Evolutionary conservation across 495 filamentous ascomycete genomes (phyloP).

Genomic region (Pseudomonodictys pantanalensis): DNA sequence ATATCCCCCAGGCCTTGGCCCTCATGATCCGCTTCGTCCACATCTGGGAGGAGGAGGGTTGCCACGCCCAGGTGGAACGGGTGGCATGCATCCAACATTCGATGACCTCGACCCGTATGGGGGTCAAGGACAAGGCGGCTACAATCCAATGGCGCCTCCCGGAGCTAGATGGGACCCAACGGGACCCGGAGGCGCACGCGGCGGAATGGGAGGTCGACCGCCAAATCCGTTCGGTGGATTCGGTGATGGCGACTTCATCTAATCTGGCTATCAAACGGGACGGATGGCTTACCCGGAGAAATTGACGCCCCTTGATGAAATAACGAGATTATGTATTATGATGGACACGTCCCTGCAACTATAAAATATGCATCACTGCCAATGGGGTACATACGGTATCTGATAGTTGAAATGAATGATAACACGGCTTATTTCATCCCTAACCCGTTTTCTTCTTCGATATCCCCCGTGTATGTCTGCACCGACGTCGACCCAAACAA

Average conservation of each 20-base stretch:
- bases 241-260: slow-evolving; percentile 68
- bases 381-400: no score
- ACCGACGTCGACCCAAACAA: no score
- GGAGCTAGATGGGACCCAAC: slow-evolving; percentile 77
- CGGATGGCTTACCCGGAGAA: neutral
- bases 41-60: slow-evolving; percentile 52
- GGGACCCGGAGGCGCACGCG: slow-evolving; percentile 64
- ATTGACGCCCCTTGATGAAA: no score
- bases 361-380: no score
- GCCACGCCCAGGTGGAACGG: slow-evolving; percentile 52
- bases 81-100: slow-evolving; percentile 90
- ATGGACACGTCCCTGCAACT: no score
- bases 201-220: slow-evolving; percentile 32
- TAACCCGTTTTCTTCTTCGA: no score
- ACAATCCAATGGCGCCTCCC: slow-evolving; percentile 56
- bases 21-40: slow-evolving; percentile 73
- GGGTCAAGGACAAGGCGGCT: slow-evolving; percentile 52
- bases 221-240: slow-evolving; percentile 64
- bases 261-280: slow-evolving; percentile 19
- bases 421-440: no score
- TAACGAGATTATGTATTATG: no score
- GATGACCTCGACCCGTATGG: slow-evolving; percentile 90
- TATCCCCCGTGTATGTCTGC: no score
- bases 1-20: slow-evolving; percentile 82
- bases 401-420: no score